Base-by-base conservation (phyloP, 2,329 filamentous ascomycete species). In the Colletotrichum destructivum region DNA sequence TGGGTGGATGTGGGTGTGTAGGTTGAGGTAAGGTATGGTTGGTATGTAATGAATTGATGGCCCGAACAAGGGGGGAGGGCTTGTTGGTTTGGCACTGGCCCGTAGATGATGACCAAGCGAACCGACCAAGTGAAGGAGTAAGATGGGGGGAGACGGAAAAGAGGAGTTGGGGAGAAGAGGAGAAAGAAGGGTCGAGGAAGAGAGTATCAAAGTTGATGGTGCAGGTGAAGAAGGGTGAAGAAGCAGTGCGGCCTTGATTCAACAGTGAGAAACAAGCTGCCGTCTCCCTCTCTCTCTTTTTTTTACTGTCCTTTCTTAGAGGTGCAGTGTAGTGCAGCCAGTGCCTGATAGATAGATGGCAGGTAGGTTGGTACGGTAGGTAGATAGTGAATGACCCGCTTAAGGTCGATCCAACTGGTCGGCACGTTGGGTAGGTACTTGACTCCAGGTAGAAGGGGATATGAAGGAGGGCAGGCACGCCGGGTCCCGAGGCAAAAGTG, bases 221-320 rank as follows among this genome's bases (percentile, higher is more conserved):
- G 70, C 40, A 47, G 47, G 31, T 60, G 69, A 60, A 61, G 57
- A 57, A 61, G 66, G 44, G 52, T 57, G 49, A 65, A 52, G 59
- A 59, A 63, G 69, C 60, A 26, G 59, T 68, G 69, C 35, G 42
- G 60, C 35, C 65, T 64, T 67, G 64, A 52, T 71, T 70, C 69
- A 71, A 69, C 69, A 65, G 55, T 69, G 57, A 54, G 64, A 66
- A 66, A 66, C 56, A 66, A 69, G 65, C 57, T 16, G 26, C 51
- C 31, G 15, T 47, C 57, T 47, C 16, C 16, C 54, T 69, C 75
- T 76, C 72, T 75, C 73, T 75, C 61, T 77, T 76, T 75, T 76
- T 76, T 78, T 76, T 21, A 3, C 35, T 31, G 35, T 11, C 16
- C 18, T 31, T 51, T 46, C 35, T 51, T 56, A 23, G 62, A 57